A percentile compares a stretch with the other conserved stretches of the same genome.
phyloP scores from a whole-genome alignment of 805 yeast species.

The Candida khao-thaluensis region DNA sequence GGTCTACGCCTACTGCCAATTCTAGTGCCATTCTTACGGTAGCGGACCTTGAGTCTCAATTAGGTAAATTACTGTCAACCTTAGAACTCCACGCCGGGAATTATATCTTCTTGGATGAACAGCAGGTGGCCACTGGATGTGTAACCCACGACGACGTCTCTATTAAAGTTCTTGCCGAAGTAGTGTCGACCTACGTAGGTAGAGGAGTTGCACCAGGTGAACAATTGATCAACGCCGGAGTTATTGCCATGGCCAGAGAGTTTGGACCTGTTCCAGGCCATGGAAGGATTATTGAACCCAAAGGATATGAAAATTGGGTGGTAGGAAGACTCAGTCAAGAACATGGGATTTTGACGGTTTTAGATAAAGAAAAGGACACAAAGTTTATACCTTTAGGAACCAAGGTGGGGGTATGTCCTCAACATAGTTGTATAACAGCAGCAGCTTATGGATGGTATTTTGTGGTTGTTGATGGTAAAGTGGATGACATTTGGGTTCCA shows the following conservation, averaged over 20 bases:
- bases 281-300: slow-evolving; percentile 47
- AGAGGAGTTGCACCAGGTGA: slow-evolving; percentile 57
- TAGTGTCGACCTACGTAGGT: slow-evolving; percentile 52
- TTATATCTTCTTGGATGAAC: slow-evolving; percentile 70
- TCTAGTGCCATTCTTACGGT: slow-evolving; percentile 39
- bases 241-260: slow-evolving; percentile 66
- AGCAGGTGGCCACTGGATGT: slow-evolving; percentile 71
- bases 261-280: slow-evolving; percentile 57
- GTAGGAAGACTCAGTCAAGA: slow-evolving; percentile 74
- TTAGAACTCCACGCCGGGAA: slow-evolving; percentile 83
- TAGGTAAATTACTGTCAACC: slow-evolving; percentile 32
- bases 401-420: slow-evolving; percentile 57
- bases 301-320: slow-evolving; percentile 53
- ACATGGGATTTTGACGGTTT: slow-evolving; percentile 69
- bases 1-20: slow-evolving; percentile 82
- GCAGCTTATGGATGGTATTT: slow-evolving; percentile 59
- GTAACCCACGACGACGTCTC: slow-evolving; percentile 64
- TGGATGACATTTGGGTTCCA: slow-evolving; percentile 66
- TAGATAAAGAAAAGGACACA: slow-evolving; percentile 22
- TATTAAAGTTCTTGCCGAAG: slow-evolving; percentile 55
- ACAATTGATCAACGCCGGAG: slow-evolving; percentile 69
- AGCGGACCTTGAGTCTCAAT: slow-evolving; percentile 22
- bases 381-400: slow-evolving; percentile 53
- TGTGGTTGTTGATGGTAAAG: slow-evolving; percentile 41
- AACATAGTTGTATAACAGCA: slow-evolving; percentile 73